Percentiles rank a stretch among this genome's conserved stretches.
phyloP scores from a whole-genome alignment of 768 basidiomycete genomes.

The Lactarius sp. region DNA sequence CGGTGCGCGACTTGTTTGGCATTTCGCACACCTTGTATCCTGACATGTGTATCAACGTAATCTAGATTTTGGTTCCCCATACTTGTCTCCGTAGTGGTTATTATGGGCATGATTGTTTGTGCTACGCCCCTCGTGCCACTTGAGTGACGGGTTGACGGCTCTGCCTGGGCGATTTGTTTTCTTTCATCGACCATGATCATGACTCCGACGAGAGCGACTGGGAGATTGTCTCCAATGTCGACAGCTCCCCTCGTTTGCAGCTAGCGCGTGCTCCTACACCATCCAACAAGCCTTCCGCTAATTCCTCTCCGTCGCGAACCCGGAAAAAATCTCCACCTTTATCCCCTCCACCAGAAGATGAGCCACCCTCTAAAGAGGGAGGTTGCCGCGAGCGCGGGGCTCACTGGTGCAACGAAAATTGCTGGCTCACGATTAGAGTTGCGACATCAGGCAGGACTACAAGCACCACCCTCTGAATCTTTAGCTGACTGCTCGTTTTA shows the following conservation, averaged over 20 bases:
- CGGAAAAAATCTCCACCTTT: slow-evolving; percentile 9
- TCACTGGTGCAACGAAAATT: slow-evolving; percentile 64
- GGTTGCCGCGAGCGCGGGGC: slow-evolving; percentile 81
- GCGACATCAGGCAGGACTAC: slow-evolving; percentile 61
- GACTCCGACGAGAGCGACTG: slow-evolving; percentile 35
- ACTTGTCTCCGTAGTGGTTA: slow-evolving; percentile 45
- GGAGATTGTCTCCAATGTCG: slow-evolving; percentile 28
- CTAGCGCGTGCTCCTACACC: slow-evolving; percentile 29
- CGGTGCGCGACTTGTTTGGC: slow-evolving; percentile 32
- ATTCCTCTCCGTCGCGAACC: slow-evolving; percentile 26
- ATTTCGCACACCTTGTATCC: neutral
- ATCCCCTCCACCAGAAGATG: slow-evolving; percentile 33
- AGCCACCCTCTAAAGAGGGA: slow-evolving; percentile 66
- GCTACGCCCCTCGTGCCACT: slow-evolving; percentile 48
- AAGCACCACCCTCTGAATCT: slow-evolving; percentile 7
- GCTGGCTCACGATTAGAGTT: slow-evolving; percentile 68
- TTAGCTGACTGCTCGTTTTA: slow-evolving; percentile 30
- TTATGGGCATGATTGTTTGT: slow-evolving; percentile 60
- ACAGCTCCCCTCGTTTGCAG: neutral
- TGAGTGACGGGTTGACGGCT: slow-evolving; percentile 58
- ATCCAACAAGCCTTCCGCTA: slow-evolving; percentile 44
- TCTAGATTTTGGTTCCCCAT: slow-evolving; percentile 59
- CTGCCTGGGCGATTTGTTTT: slow-evolving; percentile 72
- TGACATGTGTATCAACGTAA: neutral
- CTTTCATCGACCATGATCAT: slow-evolving; percentile 48